Evolutionary conservation across 495 filamentous ascomycete genomes (phyloP).

Genomic region (Penicillium coffeae): DNA sequence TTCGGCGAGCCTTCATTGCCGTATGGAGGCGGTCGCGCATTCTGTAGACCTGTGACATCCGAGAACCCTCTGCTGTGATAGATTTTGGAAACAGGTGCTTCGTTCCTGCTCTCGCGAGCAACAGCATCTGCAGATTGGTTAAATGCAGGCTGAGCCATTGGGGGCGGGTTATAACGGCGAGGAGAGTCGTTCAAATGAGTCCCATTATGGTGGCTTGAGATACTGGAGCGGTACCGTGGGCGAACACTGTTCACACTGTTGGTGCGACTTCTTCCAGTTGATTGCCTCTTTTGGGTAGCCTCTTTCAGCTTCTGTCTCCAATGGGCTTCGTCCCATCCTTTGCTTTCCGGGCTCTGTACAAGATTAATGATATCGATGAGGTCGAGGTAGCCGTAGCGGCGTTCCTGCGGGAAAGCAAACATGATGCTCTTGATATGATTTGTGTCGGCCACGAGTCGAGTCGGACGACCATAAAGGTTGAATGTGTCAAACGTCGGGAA

Average conservation of each 20-base stretch:
- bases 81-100: conserved; percentile 17
- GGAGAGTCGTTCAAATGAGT: conserved; percentile 32
- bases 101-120: conserved; percentile 25
- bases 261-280: conserved; percentile 42
- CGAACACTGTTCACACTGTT: conserved; percentile 60
- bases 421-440: conserved; percentile 86
- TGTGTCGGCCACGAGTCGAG: conserved; percentile 78
- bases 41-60: conserved; percentile 42
- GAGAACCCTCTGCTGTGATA: conserved; percentile 54
- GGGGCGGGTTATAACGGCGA: conserved; percentile 41
- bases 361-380: conserved; percentile 76
- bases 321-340: conserved; percentile 79
- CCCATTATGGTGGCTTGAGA: conserved; percentile 49
- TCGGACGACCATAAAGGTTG: conserved; percentile 85
- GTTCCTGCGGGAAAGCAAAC: conserved; percentile 94
- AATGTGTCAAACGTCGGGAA: conserved; percentile 95
- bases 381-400: conserved; percentile 87
- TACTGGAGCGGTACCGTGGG: conserved; percentile 63
- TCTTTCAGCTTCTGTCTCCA: conserved; percentile 91
- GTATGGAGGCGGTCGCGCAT: conserved; percentile 13
- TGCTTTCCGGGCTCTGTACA: conserved; percentile 71
- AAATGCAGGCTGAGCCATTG: conserved; percentile 40
- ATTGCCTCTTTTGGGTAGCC: conserved; percentile 76
- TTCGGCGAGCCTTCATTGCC: conserved; percentile 29
- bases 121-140: conserved; percentile 39